Conservation (phyloP, 2,329 filamentous ascomycete species). For the Gaeumannomyces tritici region DNA sequence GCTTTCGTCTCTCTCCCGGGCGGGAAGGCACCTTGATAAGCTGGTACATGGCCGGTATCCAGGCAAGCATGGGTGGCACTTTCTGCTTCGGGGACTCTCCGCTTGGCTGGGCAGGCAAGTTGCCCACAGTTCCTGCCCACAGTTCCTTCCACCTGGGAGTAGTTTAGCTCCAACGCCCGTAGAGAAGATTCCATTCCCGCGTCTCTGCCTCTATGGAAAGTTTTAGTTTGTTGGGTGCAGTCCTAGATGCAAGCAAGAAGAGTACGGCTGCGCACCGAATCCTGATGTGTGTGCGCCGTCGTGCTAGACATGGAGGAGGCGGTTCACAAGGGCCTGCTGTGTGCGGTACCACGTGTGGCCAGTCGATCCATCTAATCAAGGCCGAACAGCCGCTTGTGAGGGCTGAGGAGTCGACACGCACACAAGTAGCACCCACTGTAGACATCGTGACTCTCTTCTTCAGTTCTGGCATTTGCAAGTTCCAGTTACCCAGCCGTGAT, state of each 20-base stretch:
- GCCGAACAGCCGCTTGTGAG: neutral
- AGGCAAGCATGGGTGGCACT: neutral
- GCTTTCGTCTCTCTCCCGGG: neutral
- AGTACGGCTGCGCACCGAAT: neutral
- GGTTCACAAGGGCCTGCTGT: neutral
- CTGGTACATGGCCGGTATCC: neutral
- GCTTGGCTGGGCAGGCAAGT: too few species aligned
- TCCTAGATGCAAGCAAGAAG: neutral
- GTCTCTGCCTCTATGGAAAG: too few species aligned
- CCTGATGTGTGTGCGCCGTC: neutral
- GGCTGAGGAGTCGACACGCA: neutral
- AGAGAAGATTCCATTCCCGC: too few species aligned
- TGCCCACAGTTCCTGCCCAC: neutral
- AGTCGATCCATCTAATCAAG: neutral
- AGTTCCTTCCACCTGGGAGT: neutral
- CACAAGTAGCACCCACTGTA: neutral
- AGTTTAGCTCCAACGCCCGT: too few species aligned
- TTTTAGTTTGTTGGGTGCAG: too few species aligned
- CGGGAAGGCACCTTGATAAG: neutral
- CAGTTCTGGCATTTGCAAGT: neutral
- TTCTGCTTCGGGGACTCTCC: neutral
- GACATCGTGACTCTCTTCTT: neutral
- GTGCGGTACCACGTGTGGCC: neutral
- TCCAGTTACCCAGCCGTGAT: neutral
- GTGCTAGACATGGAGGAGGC: neutral